Evolutionary conservation across 352 stramenopile genomes (phyloP), one percentile per base, ranked within the genome.

Genomic region (Elongisporangium anandrum): DNA sequence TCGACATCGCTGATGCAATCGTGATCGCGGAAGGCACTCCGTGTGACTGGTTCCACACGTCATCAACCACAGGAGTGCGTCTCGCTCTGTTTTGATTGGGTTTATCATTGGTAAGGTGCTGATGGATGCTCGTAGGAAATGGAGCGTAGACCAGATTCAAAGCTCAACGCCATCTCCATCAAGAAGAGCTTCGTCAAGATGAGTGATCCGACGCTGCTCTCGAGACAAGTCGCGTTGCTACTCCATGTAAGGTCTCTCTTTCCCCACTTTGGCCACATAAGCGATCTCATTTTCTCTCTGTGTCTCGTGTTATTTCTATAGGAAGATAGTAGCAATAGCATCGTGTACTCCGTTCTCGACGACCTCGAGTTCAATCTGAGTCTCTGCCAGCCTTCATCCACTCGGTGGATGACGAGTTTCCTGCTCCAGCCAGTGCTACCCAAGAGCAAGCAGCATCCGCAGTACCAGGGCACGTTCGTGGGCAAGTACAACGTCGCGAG

Each of bases 11-110:
- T 15, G 80, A 90, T 67, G 70, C 74, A 5, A 68, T 90, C 22
- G 17, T 88, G 17, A 72, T 90, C 53, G 39, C 63, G 9, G 66
- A 72, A n/a, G 80, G 80, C 17, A 66, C 23, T 20, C 66, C 68
- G 8, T 59, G 51, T 8, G 73, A 80, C 38, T 90, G 80, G 80
- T 90, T 75, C 63, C 87, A 79, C 63, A 88, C 80, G 3, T 90
- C 80, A 4, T 56, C 75, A 3, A 47, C 29, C 61, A 84, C 80
- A 5, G 80, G 77, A 23, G 79, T 89, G 52, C 23, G 72, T 59
- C 29, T 57, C 1, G 15, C 41, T 51, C 15, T 48, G 24, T 16
- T 9, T 50, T n/a, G n/a, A n/a, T n/a, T n/a, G n/a, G n/a, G n/a
- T n/a, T n/a, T n/a, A n/a, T n/a, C n/a, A n/a, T n/a, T n/a, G n/a